Evolutionary conservation across 257 asterid genomes (phyloP).

Genomic region (Voacanga thouarsii): DNA sequence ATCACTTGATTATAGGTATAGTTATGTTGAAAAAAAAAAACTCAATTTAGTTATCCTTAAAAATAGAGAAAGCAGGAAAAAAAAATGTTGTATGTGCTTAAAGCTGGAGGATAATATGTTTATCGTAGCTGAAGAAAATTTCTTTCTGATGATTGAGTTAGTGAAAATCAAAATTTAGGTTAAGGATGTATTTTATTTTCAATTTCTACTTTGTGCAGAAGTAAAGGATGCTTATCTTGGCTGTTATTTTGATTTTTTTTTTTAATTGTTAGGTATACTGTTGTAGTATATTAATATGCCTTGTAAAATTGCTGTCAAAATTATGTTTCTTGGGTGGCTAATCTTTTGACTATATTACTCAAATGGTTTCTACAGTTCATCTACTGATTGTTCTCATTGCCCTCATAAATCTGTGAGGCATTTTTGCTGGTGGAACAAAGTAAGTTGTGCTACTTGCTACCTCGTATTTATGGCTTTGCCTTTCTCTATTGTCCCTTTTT

Average conservation of each 20-base stretch:
- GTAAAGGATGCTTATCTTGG: not conserved
- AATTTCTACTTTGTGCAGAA: not conserved
- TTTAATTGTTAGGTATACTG: not conserved
- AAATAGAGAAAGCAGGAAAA: not conserved
- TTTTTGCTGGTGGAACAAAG: constrained; percentile 99
- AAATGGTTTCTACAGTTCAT: constrained; percentile 41
- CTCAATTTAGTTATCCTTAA: not conserved
- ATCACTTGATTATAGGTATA: constrained; percentile 75
- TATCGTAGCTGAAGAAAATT: not conserved
- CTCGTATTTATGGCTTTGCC: constrained; percentile 6
- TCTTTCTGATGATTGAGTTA: not conserved
- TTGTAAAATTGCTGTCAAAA: not conserved
- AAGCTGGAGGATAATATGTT: not conserved
- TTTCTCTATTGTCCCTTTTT: not conserved
- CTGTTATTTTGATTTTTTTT: not conserved
- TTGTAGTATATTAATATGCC: not conserved
- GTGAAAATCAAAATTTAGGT: not conserved
- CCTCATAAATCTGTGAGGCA: constrained; percentile 77
- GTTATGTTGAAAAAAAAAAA: not conserved
- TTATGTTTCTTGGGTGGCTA: not conserved
- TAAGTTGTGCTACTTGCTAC: constrained; percentile 34
- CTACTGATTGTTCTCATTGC: constrained; percentile 66
- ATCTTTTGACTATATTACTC: constrained; percentile 4
- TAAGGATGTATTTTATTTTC: not conserved
- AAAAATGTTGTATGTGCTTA: not conserved